These are phyloP conservation scores for Ambrosia trifida DNA, from an alignment of 129 eudicot species.

Conservation along the genomic window DNA sequence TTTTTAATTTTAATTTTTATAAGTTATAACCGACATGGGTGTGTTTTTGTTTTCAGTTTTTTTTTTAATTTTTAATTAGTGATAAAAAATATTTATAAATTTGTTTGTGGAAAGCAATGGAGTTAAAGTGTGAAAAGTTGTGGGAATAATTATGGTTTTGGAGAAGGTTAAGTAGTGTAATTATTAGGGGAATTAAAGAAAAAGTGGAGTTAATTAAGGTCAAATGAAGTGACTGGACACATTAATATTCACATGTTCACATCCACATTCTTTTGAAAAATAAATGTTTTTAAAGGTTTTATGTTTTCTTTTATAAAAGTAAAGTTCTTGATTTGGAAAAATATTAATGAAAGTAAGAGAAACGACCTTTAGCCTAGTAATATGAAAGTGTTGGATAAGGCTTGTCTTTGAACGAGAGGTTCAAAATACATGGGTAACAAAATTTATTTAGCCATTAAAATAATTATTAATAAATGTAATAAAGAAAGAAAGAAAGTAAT, in stretches of 20 bases:
- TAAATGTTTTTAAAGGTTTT: too few relatives aligned
- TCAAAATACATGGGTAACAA: too few relatives aligned
- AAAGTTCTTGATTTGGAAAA: not conserved
- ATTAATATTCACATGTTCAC: conserved; percentile 21
- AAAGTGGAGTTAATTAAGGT: conserved; percentile 32
- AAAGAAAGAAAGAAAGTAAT: not conserved
- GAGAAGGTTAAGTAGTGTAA: conserved; percentile 26
- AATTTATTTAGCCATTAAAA: too few relatives aligned
- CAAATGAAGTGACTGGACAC: conserved; percentile 48
- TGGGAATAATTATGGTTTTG: conserved; percentile 31
- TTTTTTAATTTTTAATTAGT: not conserved
- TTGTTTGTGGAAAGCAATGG: conserved; percentile 24
- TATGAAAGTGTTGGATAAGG: too few relatives aligned
- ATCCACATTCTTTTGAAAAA: conserved; percentile 1
- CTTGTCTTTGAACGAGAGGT: too few relatives aligned
- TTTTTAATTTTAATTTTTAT: too few relatives aligned
- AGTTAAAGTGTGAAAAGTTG: conserved; percentile 27
- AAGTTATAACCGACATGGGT: conserved; percentile 35
- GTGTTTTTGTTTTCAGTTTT: conserved; percentile 18
- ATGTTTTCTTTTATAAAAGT: not conserved
- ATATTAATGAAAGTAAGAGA: not conserved
- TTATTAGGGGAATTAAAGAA: conserved; percentile 24
- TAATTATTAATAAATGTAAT: too few relatives aligned
- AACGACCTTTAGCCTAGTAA: too few relatives aligned
- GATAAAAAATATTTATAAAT: not conserved